Conservation (phyloP, 1,284 basidiomycete genomes). For the Rhodotorula sp. region DNA sequence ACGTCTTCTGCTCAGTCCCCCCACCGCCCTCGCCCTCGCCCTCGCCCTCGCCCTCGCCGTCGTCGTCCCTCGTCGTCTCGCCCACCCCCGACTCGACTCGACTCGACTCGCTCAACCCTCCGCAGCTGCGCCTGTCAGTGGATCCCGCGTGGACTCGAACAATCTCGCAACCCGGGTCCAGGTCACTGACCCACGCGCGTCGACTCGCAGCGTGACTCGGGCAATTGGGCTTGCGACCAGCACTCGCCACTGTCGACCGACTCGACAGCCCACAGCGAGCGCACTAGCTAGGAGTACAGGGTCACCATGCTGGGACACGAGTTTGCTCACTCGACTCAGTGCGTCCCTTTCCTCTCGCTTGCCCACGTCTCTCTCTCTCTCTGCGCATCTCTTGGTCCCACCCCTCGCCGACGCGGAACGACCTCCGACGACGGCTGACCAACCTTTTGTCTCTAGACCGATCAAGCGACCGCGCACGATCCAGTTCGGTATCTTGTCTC, state of each 20-base stretch:
- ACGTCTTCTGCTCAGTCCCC: not conserved
- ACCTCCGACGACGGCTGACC: not conserved
- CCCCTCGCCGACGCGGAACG: not conserved
- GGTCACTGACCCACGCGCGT: not conserved
- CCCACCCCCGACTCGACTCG: not conserved
- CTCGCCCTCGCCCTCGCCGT: not conserved
- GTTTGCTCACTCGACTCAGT: constrained; percentile 38
- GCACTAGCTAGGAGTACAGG: not conserved
- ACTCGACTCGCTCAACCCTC: not conserved
- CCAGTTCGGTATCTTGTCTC: constrained; percentile 97
- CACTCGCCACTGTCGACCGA: not conserved
- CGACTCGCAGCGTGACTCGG: not conserved
- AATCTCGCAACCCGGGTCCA: not conserved
- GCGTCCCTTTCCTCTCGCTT: not conserved
- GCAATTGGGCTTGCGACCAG: too few relatives aligned
- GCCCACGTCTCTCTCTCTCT: not conserved
- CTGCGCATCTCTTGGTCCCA: not conserved
- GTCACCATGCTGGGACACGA: constrained; percentile 36
- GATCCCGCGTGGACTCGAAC: not conserved
- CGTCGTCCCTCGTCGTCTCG: not conserved
- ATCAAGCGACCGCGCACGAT: constrained; percentile 54
- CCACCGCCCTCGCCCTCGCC: not conserved
- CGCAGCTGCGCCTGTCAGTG: not conserved
- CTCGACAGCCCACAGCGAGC: not conserved
- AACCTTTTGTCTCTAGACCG: constrained; percentile 7